Percentiles rank a stretch among this genome's conserved stretches.
Conservation (phyloP, 345 rosid species). For the Linum usitatissimum region DNA sequence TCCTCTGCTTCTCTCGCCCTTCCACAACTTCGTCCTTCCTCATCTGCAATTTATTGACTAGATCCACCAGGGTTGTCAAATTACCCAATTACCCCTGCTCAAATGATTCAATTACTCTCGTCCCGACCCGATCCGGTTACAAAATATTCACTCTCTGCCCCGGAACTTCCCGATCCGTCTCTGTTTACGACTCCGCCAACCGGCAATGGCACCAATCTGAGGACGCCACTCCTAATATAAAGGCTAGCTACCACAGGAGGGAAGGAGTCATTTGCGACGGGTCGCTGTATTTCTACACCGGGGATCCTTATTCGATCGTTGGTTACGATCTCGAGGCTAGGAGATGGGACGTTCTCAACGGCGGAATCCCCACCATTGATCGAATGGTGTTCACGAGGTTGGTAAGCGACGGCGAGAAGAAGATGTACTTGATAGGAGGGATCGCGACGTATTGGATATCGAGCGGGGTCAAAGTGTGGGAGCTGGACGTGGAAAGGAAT, state of each 20-base stretch:
- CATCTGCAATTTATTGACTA: slow-evolving; percentile 8
- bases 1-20: slow-evolving; percentile 37
- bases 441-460: slow-evolving; percentile 71
- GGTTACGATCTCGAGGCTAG: slow-evolving; percentile 38
- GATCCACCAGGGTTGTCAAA: slow-evolving; percentile 46
- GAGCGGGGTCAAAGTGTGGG: slow-evolving; percentile 66
- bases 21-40: slow-evolving; percentile 29
- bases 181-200: slow-evolving; percentile 44
- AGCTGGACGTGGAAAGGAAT: slow-evolving; percentile 23
- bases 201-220: slow-evolving; percentile 42
- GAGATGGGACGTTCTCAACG: slow-evolving; percentile 25
- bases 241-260: slow-evolving; percentile 41
- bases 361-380: slow-evolving; percentile 37
- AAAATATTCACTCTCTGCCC: slow-evolving; percentile 43
- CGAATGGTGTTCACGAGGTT: slow-evolving; percentile 45
- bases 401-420: slow-evolving; percentile 38
- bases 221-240: slow-evolving; percentile 28
- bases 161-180: slow-evolving; percentile 13
- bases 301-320: slow-evolving; percentile 55
- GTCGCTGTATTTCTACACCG: slow-evolving; percentile 45
- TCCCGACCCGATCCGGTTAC: slow-evolving; percentile 41
- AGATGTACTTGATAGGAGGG: slow-evolving; percentile 74
- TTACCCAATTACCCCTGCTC: slow-evolving; percentile 57
- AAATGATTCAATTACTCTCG: slow-evolving; percentile 50
- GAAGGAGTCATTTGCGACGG: slow-evolving; percentile 52